Conservation (phyloP, 1,139 yeast genomes). For the Debaryomyces singareniensis region DNA sequence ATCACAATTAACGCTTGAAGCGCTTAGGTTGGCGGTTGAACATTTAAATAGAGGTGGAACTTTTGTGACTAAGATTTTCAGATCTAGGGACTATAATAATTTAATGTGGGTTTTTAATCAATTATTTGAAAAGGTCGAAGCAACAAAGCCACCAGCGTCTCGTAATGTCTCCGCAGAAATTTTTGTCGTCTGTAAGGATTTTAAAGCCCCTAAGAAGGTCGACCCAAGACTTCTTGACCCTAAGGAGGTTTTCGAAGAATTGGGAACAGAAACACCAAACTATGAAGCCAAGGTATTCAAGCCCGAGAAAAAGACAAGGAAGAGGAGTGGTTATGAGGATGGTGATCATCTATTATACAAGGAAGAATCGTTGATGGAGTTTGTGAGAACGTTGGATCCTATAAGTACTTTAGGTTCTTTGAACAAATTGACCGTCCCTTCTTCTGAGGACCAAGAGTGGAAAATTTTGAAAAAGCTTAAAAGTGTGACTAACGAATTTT, state of each 20-base stretch:
- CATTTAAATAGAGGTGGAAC: conserved; percentile 89
- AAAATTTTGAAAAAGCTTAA: conserved; percentile 63
- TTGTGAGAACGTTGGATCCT: conserved; percentile 74
- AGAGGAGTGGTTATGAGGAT: conserved; percentile 96
- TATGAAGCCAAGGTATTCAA: conserved; percentile 89
- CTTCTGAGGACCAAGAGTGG: conserved; percentile 65
- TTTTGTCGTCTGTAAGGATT: conserved; percentile 92
- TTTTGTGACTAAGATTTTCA: conserved; percentile 93
- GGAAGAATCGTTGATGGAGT: conserved; percentile 69
- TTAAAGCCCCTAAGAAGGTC: conserved; percentile 90
- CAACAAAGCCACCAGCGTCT: conserved; percentile 97
- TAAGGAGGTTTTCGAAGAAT: conserved; percentile 87
- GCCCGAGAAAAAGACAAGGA: conserved; percentile 86
- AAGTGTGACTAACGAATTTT: conserved; percentile 68
- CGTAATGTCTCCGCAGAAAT: conserved; percentile 99
- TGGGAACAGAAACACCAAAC: conserved; percentile 70
- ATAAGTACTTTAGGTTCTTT: conserved; percentile 74
- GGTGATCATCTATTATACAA: conserved; percentile 81
- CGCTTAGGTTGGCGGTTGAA: conserved; percentile 91
- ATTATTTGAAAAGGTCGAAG: conserved; percentile 91
- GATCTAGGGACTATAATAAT: conserved; percentile 96
- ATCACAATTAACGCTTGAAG: conserved; percentile 90
- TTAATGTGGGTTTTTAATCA: conserved; percentile 97
- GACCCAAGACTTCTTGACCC: conserved; percentile 93
- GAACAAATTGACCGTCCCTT: conserved; percentile 47